Percentiles rank a stretch among this genome's conserved stretches.
Evolutionary conservation across 495 filamentous ascomycete genomes (phyloP).

Genomic region (Annulohypoxylon moriforme): DNA sequence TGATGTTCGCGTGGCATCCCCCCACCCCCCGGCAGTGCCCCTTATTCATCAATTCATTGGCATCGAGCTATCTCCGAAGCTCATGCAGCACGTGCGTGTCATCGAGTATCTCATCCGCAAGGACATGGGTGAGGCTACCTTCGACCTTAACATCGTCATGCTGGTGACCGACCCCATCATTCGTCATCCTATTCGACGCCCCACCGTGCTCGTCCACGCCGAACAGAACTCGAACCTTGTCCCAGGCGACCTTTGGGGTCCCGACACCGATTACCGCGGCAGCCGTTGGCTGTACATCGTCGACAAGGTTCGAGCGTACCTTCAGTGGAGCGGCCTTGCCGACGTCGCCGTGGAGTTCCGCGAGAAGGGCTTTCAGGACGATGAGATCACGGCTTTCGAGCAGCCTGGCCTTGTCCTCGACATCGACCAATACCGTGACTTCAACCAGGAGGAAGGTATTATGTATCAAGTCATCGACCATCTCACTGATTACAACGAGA

Average conservation of each 20-base stretch:
- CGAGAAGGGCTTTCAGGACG: neutral
- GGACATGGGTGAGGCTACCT: neutral
- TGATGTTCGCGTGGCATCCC: neutral
- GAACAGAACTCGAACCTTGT: neutral
- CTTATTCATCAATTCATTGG: neutral
- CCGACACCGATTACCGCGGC: neutral
- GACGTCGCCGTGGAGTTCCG: slow-evolving; percentile 7
- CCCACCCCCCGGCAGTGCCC: neutral
- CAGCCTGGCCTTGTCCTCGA: neutral
- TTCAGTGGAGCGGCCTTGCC: neutral
- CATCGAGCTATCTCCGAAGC: neutral
- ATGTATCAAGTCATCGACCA: neutral
- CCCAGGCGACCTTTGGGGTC: neutral
- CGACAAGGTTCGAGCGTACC: slow-evolving; percentile 2
- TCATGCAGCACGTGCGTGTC: neutral
- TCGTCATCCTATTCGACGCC: neutral
- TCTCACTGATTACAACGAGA: neutral
- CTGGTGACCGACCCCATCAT: too few species aligned
- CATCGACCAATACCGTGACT: neutral
- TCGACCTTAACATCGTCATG: neutral
- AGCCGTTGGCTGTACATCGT: slow-evolving; percentile 18
- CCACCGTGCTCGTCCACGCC: neutral
- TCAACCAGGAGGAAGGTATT: neutral
- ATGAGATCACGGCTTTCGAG: neutral
- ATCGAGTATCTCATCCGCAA: neutral